Evolutionary conservation across 148 eudicot species (phyloP).

Genomic region (Arctostaphylos glauca): DNA sequence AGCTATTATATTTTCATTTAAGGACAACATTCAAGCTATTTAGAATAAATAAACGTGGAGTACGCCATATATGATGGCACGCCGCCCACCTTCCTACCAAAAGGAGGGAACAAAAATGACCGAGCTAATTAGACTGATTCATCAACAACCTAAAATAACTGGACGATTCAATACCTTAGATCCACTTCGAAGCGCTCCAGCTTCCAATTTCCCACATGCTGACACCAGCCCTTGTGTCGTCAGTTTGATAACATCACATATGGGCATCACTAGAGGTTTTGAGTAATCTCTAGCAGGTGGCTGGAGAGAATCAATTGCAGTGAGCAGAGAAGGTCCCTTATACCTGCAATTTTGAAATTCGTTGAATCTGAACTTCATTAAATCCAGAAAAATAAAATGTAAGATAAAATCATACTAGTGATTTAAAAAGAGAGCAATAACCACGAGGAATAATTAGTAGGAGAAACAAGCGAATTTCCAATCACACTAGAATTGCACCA

Average conservation of each 20-base stretch:
- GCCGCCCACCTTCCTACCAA: not conserved
- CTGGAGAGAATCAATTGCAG: constrained; percentile 65
- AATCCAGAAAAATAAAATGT: not conserved
- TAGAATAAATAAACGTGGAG: not conserved
- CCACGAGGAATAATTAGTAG: no score
- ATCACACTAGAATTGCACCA: no score
- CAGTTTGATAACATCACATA: constrained; percentile 80
- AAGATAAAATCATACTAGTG: not conserved
- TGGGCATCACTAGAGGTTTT: constrained; percentile 81
- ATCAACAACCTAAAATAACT: not conserved
- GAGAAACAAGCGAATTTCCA: no score
- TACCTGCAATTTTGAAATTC: constrained; percentile 49
- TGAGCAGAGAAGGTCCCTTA: constrained; percentile 71
- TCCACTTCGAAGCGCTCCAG: constrained; percentile 85
- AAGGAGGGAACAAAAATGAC: constrained; percentile 1
- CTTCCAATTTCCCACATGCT: constrained; percentile 83
- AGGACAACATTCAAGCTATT: not conserved
- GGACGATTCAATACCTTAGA: constrained; percentile 46
- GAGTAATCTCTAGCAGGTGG: constrained; percentile 83
- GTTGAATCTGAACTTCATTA: not conserved
- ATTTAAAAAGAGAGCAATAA: not conserved
- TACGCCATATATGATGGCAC: not conserved
- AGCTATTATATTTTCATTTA: not conserved
- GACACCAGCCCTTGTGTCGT: constrained; percentile 76
- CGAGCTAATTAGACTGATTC: not conserved